Evolutionary conservation across 108 stramenopile genomes (phyloP).

Genomic region (Craspedostauros australis): DNA sequence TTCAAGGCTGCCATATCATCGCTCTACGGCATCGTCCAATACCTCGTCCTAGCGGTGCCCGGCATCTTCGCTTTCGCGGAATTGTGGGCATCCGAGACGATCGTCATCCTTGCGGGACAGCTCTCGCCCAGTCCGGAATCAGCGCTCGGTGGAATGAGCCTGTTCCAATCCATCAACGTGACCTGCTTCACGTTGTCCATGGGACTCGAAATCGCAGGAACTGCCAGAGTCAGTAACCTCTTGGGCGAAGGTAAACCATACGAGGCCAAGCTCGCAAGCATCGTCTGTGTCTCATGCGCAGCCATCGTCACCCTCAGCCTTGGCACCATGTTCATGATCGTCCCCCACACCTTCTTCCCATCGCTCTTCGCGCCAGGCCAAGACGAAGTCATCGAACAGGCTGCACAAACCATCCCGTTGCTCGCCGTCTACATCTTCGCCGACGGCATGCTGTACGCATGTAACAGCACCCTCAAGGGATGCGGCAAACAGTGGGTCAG

Average conservation of each 20-base stretch:
- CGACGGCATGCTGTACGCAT: conserved; percentile 56
- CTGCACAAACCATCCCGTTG: conserved; percentile 44
- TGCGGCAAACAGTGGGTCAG: conserved; percentile 48
- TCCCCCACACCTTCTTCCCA: conserved; percentile 48
- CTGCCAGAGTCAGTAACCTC: conserved; percentile 42
- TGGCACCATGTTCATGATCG: conserved; percentile 26
- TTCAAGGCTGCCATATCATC: conserved; percentile 13
- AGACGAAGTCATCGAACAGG: conserved; percentile 24
- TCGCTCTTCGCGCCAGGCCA: conserved; percentile 40
- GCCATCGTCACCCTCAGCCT: conserved; percentile 21
- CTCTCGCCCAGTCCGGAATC: conserved; percentile 37
- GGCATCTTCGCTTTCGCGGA: conserved; percentile 58
- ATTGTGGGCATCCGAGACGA: conserved; percentile 64
- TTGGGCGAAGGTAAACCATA: conserved; percentile 27
- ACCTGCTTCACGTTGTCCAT: conserved; percentile 60
- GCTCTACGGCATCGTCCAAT: conserved; percentile 28
- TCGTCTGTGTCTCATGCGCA: conserved; percentile 28
- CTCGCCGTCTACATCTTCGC: conserved; percentile 55
- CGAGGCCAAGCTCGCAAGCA: conserved; percentile 25
- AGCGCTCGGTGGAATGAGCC: conserved; percentile 50
- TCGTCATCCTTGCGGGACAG: conserved; percentile 50
- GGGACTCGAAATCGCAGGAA: conserved; percentile 33
- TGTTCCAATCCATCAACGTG: conserved; percentile 62
- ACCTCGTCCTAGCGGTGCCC: conserved; percentile 51
- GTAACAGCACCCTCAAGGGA: conserved; percentile 58